A percentile compares a stretch with the other conserved stretches of the same genome.
Conservation (phyloP, 2,329 filamentous ascomycete species). For the Trichoderma koningiopsis region DNA sequence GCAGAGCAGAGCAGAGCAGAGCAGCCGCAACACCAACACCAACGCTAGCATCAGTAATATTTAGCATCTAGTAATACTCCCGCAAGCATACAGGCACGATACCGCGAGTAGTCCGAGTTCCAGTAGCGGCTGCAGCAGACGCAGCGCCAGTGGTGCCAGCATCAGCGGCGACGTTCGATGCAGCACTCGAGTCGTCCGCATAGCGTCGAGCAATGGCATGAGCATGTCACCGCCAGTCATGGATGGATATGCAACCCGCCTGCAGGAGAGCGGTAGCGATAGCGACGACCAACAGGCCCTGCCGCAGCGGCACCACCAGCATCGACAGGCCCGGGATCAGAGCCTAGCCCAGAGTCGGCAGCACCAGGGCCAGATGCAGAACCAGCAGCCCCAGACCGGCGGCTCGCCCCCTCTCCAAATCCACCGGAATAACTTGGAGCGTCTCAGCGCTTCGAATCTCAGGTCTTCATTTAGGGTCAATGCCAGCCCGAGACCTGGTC, state of each 20-base stretch:
- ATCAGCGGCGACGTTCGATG: constrained; percentile 34
- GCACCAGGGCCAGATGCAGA: constrained; percentile 24
- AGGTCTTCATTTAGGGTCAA: constrained; percentile 40
- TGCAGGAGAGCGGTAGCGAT: constrained; percentile 43
- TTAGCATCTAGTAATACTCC: not conserved
- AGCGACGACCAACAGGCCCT: constrained; percentile 38
- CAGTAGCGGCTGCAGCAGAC: not conserved
- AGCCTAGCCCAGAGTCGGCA: constrained; percentile 28
- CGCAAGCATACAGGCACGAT: not conserved
- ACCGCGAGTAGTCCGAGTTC: not conserved
- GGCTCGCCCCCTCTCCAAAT: constrained; percentile 33
- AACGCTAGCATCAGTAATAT: not conserved
- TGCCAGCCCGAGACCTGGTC: constrained; percentile 48
- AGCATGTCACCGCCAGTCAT: constrained; percentile 50
- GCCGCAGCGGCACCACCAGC: constrained; percentile 37
- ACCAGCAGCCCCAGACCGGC: constrained; percentile 20
- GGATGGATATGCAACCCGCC: constrained; percentile 43
- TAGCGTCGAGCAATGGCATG: constrained; percentile 49
- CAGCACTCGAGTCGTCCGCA: constrained; percentile 37
- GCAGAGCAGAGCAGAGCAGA: not conserved
- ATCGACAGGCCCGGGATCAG: constrained; percentile 34
- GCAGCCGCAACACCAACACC: not conserved
- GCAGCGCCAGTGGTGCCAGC: not conserved
- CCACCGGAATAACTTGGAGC: constrained; percentile 39
- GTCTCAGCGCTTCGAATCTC: constrained; percentile 40